Evolutionary conservation across 192 early-diverging fungal species (phyloP), one percentile per base, ranked within the genome.

Genomic region (Coemansia sp.): DNA sequence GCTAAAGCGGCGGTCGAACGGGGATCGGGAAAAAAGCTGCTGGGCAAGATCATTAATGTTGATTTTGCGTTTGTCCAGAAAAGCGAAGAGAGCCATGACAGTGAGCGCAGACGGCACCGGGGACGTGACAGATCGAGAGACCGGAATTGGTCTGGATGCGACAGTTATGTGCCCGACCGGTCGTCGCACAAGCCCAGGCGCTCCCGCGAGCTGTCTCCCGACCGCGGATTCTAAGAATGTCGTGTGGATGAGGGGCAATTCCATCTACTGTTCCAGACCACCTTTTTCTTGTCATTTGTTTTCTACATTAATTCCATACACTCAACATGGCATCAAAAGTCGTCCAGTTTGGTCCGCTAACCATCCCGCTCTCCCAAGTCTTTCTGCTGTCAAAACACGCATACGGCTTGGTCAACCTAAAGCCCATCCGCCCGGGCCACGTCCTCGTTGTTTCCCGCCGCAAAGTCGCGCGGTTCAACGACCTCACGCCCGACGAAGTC

Each of bases 361-460:
- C 63, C 18, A 89, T 96, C 49, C 60, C 75, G 5, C 80, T 84
- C n/a, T 73, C 76, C 18, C 88, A 98, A 66, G 79, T 90, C 44
- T 98, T 98, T 74, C 79, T 87, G 56, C 80, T 77, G 57, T 84
- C 92, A 7, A 76, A 83, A 55, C 74, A 88, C n/a, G 83, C 83
- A 23, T 83, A 89, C 31, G 94, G 88, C 0, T 68, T 98, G 10
- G 95, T 97, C 54, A 96, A 97, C 69, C 83, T 93, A n/a, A 96
- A 97, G 71, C 94, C 96, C 14, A 86, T 93, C 46, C 84, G 86
- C 0, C 90, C 90, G 1, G 70, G 77, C 53, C 89, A 98, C 82
- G 94, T 97, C 3, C 85, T 98, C 18, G 82, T 97, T 5, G 76
- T 89, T 15, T 82, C 92, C 2, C 81, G 84, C 15, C 82, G 92